Evolutionary conservation across 148 eudicot species (phyloP).

Genomic region (Rhododendron ferrugineum): DNA sequence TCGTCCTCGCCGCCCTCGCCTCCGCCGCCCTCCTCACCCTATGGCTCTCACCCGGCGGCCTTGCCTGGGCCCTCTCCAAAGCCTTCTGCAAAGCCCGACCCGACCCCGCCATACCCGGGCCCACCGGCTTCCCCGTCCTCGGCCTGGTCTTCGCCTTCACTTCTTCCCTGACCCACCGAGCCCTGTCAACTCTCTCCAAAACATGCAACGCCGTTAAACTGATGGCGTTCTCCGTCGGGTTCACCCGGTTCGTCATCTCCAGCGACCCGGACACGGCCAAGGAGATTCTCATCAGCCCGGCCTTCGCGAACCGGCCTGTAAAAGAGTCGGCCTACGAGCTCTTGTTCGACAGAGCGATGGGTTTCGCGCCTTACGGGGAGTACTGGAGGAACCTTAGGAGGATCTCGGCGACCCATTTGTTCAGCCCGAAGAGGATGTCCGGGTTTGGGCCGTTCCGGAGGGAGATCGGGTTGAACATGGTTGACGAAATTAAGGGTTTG

Average conservation of each 20-base stretch:
- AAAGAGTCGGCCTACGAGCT: constrained; percentile 87
- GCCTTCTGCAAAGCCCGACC: constrained; percentile 29
- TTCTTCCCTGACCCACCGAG: constrained; percentile 42
- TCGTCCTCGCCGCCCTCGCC: constrained; percentile 18
- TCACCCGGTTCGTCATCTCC: constrained; percentile 63
- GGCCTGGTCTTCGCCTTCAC: constrained; percentile 49
- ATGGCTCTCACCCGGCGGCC: constrained; percentile 59
- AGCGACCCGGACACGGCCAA: constrained; percentile 66
- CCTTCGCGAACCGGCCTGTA: constrained; percentile 77
- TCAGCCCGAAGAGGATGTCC: constrained; percentile 43
- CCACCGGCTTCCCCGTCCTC: constrained; percentile 55
- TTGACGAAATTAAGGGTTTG: constrained; percentile 10
- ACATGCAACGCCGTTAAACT: constrained; percentile 24
- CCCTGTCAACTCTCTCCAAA: constrained; percentile 24
- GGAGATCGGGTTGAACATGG: constrained; percentile 47
- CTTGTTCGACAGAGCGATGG: constrained; percentile 80
- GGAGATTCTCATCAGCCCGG: constrained; percentile 56
- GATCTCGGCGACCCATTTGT: constrained; percentile 62
- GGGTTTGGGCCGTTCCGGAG: constrained; percentile 33
- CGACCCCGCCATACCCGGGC: constrained; percentile 54
- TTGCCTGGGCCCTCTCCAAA: constrained; percentile 86
- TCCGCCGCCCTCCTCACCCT: constrained; percentile 33
- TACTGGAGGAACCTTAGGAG: constrained; percentile 80
- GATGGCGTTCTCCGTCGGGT: constrained; percentile 87
- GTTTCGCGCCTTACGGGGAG: constrained; percentile 85